Evolutionary conservation across 2,329 filamentous ascomycete species (phyloP), one percentile per base, ranked within the genome.

Genomic region (Sarocladium kiliense): DNA sequence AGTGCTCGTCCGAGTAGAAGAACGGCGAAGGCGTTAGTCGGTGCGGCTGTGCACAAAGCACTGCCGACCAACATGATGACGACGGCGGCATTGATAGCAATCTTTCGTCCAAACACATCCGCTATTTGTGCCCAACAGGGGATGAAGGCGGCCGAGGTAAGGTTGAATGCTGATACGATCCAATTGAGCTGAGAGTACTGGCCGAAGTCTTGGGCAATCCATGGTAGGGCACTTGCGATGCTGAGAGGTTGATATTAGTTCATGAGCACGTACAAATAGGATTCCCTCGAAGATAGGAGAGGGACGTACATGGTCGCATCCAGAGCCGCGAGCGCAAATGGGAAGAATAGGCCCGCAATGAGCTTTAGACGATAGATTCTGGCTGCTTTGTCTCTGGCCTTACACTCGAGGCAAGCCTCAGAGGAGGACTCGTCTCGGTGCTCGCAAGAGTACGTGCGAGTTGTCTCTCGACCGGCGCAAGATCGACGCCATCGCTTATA

Each of bases 91-190:
- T 86, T 82, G 7, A 89, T 70, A 4, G 79, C 73, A 5, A 70
- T 71, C 63, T 87, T 80, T 2, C 85, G 77, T 16, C 85, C 85
- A 60, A 85, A 87, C 26, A 87, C 76, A 59, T 88, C 82, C 16
- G 82, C 78, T 44, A 85, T 74, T 60, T 87, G 84, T 1, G 80
- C 82, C 70, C 84, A 87, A 54, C 81, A 78, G 3, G 85, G 85
- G 9, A 88, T 83, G 59, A 87, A 88, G 1, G 84, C 79, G 1
- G 85, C 84, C 0, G 82, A 81, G 0, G 84, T 85, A 14, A 89
- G 72, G 54, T 84, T 88, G 67, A 87, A 89, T 6, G 84, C 75
- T 0, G 85, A 85, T 18, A 88, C 80, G 62, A 89, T 86, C 84
- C 84, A 88, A 63, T 86, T 87, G 2, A 86, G 73, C 61, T 85